Evolutionary conservation across 116 monocot genomes (phyloP).

Genomic region (Zostera marina): DNA sequence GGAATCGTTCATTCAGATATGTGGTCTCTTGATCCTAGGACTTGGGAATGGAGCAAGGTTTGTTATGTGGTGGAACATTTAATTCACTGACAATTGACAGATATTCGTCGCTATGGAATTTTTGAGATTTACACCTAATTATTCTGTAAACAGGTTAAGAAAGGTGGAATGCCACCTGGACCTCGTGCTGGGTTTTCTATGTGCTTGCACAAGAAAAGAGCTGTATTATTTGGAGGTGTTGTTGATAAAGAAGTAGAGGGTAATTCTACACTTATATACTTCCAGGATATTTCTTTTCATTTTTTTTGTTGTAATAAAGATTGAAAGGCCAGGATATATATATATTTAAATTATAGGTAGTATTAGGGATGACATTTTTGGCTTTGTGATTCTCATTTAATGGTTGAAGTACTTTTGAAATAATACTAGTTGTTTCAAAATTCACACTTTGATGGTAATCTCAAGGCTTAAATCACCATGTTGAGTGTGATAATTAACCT

Average conservation of each 20-base stretch:
- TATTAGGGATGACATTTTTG: too few species aligned
- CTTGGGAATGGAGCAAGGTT: constrained; percentile 96
- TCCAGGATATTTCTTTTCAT: neutral
- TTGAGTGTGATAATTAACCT: too few species aligned
- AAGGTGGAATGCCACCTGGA: constrained; percentile 90
- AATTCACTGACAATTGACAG: constrained; percentile 1
- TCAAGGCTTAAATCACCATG: too few species aligned
- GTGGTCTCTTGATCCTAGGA: constrained; percentile 94
- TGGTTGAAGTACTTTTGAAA: too few species aligned
- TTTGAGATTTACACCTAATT: too few species aligned
- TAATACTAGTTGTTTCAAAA: too few species aligned
- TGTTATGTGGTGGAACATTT: neutral
- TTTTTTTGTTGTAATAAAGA: too few species aligned
- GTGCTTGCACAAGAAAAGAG: constrained; percentile 87
- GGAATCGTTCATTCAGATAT: constrained; percentile 89
- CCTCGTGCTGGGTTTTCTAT: constrained; percentile 94
- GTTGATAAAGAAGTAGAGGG: constrained; percentile 94
- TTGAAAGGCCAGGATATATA: too few species aligned
- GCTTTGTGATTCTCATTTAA: too few species aligned
- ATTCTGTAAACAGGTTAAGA: constrained; percentile 79
- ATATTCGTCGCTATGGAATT: neutral
- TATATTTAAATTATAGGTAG: too few species aligned
- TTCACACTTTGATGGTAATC: too few species aligned
- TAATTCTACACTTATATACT: constrained; percentile 9
- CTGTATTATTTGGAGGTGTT: constrained; percentile 89